phyloP scores from a whole-genome alignment of 2,329 filamentous ascomycete genomes.

The Trichoderma atroviride region DNA sequence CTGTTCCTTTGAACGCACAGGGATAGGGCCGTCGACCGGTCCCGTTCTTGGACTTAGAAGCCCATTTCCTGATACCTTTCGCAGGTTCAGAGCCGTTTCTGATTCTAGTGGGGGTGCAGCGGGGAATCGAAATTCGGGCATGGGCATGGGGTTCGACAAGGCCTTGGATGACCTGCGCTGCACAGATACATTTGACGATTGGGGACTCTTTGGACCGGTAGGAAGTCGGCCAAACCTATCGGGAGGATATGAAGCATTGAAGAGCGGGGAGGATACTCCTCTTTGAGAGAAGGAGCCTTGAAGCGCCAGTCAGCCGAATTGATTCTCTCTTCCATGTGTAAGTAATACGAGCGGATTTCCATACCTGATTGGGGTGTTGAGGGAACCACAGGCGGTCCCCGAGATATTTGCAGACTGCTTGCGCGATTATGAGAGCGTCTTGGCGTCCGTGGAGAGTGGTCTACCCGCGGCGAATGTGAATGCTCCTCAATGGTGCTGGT shows the following conservation, averaged over 20 bases:
- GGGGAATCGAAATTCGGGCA: constrained; percentile 62
- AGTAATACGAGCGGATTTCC: neutral
- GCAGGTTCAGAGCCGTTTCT: constrained; percentile 37
- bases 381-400: constrained; percentile 48
- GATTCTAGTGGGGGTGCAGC: constrained; percentile 48
- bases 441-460: constrained; percentile 47
- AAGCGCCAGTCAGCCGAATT: constrained; percentile 14
- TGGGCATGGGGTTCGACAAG: constrained; percentile 50
- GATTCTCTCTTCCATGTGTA: neutral
- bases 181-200: constrained; percentile 46
- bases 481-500: constrained; percentile 52
- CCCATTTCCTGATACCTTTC: constrained; percentile 41
- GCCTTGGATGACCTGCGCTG: constrained; percentile 46
- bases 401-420: constrained; percentile 74
- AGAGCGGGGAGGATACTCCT: constrained; percentile 54
- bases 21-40: constrained; percentile 42
- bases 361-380: constrained; percentile 45
- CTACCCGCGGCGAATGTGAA: constrained; percentile 45
- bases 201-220: constrained; percentile 49
- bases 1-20: constrained; percentile 47
- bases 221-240: constrained; percentile 49
- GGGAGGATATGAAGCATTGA: constrained; percentile 59
- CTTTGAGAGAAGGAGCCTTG: constrained; percentile 38
- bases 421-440: constrained; percentile 70
- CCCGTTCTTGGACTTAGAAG: constrained; percentile 45